Conservation (phyloP, 208 protist species). For the Leishmania gerbilli region DNA sequence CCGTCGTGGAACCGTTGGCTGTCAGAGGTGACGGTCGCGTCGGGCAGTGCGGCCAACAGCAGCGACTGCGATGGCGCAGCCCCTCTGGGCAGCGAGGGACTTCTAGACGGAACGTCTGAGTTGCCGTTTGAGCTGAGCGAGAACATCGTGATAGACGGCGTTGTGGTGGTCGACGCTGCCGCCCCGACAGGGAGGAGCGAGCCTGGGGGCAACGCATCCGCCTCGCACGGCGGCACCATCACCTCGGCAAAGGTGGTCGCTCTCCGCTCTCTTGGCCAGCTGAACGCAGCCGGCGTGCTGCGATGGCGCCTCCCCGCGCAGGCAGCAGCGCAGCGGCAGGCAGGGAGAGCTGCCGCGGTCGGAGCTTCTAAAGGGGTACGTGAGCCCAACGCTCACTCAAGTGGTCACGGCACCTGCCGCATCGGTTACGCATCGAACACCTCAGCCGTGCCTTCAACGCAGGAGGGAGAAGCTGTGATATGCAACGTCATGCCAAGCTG, state of each 20-base stretch:
- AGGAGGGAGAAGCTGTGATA: constrained; percentile 12
- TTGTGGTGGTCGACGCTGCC: constrained; percentile 7
- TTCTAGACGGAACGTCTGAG: constrained; percentile 2
- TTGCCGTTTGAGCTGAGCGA: constrained; percentile 26
- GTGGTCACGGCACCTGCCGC: neutral
- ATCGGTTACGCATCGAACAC: neutral
- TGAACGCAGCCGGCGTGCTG: constrained; percentile 25
- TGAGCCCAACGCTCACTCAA: neutral
- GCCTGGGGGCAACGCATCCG: neutral
- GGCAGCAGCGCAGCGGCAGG: neutral
- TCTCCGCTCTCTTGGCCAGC: constrained; percentile 24
- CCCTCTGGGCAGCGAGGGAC: constrained; percentile 21
- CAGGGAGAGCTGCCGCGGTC: neutral
- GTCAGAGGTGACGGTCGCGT: constrained; percentile 9
- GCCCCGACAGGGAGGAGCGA: neutral
- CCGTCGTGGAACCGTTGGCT: constrained; percentile 53
- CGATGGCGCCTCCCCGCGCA: constrained; percentile 15
- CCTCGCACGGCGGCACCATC: neutral
- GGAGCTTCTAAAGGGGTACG: neutral
- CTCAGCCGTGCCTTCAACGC: neutral
- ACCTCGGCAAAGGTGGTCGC: neutral
- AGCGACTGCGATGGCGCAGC: neutral
- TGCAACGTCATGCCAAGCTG: constrained; percentile 19
- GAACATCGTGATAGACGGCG: constrained; percentile 18
- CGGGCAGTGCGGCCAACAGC: neutral